Conservation (phyloP, 495 filamentous ascomycete species). For the Penicillium goetzii region DNA sequence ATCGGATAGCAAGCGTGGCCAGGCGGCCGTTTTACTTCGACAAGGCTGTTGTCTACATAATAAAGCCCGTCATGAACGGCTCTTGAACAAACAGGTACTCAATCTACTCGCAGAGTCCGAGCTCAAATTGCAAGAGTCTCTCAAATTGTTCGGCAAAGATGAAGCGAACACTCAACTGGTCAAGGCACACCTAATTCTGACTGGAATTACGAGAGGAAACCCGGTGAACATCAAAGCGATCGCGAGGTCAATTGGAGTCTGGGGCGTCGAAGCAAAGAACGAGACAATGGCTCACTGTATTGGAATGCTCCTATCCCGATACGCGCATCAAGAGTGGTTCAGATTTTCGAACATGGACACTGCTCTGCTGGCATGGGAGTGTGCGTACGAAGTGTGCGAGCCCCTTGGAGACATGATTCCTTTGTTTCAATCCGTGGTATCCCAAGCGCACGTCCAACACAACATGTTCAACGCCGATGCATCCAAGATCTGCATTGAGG, state of each 20-base stretch:
- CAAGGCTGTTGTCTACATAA: conserved; percentile 30
- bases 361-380: conserved; percentile 21
- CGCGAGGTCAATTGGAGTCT: conserved; percentile 28
- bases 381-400: conserved; percentile 21
- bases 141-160: conserved; percentile 27
- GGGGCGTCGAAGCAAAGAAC: conserved; percentile 26
- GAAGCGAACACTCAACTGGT: conserved; percentile 28
- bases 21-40: conserved; percentile 31
- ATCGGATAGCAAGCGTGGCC: conserved; percentile 21
- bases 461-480: conserved; percentile 25
- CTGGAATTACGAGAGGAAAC: conserved; percentile 24
- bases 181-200: conserved; percentile 27
- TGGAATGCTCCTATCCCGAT: conserved; percentile 18
- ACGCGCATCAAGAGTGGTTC: conserved; percentile 25
- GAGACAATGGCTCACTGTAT: conserved; percentile 25
- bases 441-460: conserved; percentile 21
- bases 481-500: conserved; percentile 12
- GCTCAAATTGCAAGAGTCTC: conserved; percentile 20
- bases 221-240: conserved; percentile 12
- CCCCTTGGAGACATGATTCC: conserved; percentile 21
- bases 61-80: conserved; percentile 13
- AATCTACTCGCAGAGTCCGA: conserved; percentile 18
- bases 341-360: conserved; percentile 25
- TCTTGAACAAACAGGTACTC: background rate
- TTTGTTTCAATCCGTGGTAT: conserved; percentile 24